phyloP scores from a whole-genome alignment of 2,329 filamentous ascomycete genomes.

The Curvularia spicifera region DNA sequence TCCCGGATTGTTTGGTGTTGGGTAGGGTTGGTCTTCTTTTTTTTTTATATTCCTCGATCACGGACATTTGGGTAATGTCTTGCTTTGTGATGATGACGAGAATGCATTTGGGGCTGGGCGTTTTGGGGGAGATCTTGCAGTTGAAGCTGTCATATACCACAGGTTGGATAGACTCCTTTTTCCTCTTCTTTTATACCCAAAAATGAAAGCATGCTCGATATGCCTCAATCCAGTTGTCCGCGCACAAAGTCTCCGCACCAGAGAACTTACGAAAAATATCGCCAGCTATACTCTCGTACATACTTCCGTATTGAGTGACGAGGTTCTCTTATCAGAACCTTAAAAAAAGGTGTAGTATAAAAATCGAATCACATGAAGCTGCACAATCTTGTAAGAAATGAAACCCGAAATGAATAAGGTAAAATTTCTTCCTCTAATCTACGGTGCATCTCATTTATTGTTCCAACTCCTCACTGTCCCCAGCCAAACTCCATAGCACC shows the following conservation, averaged over 20 bases:
- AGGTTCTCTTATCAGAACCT: too few relatives aligned
- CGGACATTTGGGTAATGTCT: not conserved
- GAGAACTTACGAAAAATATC: too few relatives aligned
- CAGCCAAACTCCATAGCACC: slow-evolving; percentile 24
- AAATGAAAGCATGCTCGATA: not conserved
- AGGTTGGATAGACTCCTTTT: not conserved
- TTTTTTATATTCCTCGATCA: not conserved
- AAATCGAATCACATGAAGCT: too few relatives aligned
- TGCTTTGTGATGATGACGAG: too few relatives aligned
- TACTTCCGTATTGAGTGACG: too few relatives aligned
- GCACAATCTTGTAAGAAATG: too few relatives aligned
- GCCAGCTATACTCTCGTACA: too few relatives aligned
- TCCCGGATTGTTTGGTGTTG: not conserved
- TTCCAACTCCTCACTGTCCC: not conserved
- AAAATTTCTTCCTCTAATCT: too few relatives aligned
- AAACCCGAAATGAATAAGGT: too few relatives aligned
- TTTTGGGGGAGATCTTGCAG: not conserved
- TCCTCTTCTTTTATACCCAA: not conserved
- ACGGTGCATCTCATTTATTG: too few relatives aligned
- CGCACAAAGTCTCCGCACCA: too few relatives aligned
- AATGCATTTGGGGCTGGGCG: not conserved
- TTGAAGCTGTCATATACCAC: not conserved
- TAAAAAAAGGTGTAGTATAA: too few relatives aligned
- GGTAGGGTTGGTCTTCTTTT: not conserved
- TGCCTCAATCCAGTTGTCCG: not conserved